phyloP scores from a whole-genome alignment of 2,329 filamentous ascomycete genomes.

The Dryadomyces sulphureus region DNA sequence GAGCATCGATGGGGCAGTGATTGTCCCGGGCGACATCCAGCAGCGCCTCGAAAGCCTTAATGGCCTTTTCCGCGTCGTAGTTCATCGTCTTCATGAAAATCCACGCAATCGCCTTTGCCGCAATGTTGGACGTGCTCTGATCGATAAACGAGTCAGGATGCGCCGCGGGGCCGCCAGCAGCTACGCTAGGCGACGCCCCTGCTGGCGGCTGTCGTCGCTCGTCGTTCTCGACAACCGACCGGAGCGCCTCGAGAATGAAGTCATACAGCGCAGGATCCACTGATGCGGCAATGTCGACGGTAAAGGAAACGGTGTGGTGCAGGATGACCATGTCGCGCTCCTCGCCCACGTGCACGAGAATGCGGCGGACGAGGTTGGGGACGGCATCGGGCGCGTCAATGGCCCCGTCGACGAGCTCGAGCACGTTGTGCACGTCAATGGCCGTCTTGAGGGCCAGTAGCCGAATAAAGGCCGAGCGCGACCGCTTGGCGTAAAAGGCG shows the following conservation, averaged over 20 bases:
- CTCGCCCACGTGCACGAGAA: conserved; percentile 44
- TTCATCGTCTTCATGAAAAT: conserved; percentile 66
- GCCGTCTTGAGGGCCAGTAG: conserved; percentile 46
- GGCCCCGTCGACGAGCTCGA: conserved; percentile 34
- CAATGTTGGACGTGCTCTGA: conserved; percentile 53
- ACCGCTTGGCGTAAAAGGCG: conserved; percentile 47
- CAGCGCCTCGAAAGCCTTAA: conserved; percentile 45
- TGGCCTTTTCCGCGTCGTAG: conserved; percentile 47
- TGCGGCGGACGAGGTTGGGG: conserved; percentile 41
- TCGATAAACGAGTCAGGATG: conserved; percentile 14
- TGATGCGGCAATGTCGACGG: conserved; percentile 47
- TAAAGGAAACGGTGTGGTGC: conserved; percentile 47
- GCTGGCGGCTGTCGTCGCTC: conserved; percentile 25
- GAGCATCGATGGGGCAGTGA: conserved; percentile 50
- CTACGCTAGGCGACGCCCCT: not conserved
- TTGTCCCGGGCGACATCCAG: conserved; percentile 47
- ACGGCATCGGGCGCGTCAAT: conserved; percentile 41
- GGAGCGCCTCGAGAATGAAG: conserved; percentile 38
- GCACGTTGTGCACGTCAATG: conserved; percentile 42
- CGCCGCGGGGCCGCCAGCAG: conserved; percentile 13
- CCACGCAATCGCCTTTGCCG: conserved; percentile 54
- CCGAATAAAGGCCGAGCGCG: conserved; percentile 46
- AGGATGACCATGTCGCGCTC: conserved; percentile 53
- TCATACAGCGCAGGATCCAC: conserved; percentile 45
- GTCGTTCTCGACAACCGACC: conserved; percentile 33